Conservation (phyloP, 1,139 yeast species). For the Blastobotrys arbuscula region DNA sequence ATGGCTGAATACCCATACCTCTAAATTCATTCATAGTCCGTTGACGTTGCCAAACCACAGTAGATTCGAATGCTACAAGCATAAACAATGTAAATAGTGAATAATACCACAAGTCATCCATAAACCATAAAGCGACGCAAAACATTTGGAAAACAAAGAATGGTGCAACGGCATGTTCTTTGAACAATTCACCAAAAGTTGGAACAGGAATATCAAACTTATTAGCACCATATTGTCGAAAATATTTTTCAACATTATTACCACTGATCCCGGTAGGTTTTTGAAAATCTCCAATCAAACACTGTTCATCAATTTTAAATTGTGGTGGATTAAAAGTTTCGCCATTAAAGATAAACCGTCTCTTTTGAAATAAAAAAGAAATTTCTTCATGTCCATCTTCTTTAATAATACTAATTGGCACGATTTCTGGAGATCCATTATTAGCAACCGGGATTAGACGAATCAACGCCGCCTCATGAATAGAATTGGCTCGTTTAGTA, state of each 20-base stretch:
- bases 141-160: constrained; percentile 94
- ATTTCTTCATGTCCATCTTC: constrained; percentile 56
- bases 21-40: constrained; percentile 91
- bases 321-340: constrained; percentile 74
- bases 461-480: constrained; percentile 64
- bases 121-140: constrained; percentile 91
- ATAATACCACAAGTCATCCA: constrained; percentile 97
- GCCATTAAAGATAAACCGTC: constrained; percentile 71
- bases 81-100: constrained; percentile 87
- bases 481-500: constrained; percentile 42
- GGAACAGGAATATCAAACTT: constrained; percentile 94
- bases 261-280: constrained; percentile 51
- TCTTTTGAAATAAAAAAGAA: constrained; percentile 83
- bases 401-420: constrained; percentile 52
- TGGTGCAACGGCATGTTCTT: constrained; percentile 98
- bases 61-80: constrained; percentile 89
- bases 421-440: constrained; percentile 80
- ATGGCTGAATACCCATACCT: constrained; percentile 96
- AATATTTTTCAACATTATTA: constrained; percentile 43
- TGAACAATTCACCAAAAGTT: constrained; percentile 79
- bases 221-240: constrained; percentile 73
- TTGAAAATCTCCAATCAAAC: constrained; percentile 58
- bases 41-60: constrained; percentile 90
- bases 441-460: constrained; percentile 79
- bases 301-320: constrained; percentile 61